Base-by-base conservation (phyloP, 2,329 filamentous ascomycete species). In the Blastomyces emzantsi region DNA sequence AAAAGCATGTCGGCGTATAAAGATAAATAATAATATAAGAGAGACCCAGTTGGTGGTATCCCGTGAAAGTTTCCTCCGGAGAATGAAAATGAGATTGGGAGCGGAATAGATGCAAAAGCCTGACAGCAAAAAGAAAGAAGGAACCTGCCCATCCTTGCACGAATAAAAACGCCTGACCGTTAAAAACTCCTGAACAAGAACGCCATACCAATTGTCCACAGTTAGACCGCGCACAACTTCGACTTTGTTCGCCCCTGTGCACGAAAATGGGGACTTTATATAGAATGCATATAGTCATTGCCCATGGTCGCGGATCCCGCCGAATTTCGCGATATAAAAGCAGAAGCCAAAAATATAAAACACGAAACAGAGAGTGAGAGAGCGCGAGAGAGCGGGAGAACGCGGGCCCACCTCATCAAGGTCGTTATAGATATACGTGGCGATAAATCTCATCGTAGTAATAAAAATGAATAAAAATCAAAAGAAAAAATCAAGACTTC, bases 401-500 rank as follows among this genome's bases (percentile, higher is more conserved):
- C 22, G 17, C 17, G 8, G 2, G n/a, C 11, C 13, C 36, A 17
- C n/a, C 19, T 41, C 55, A 7, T 25, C 33, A 25, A 43, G 55
- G 30, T 36, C 33, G n/a, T 39, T 15, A 57, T 57, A 41, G 13
- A 43, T 57, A 25, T 41, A 25, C 25, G n/a, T 52, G 13, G 11
- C n/a, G 22, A 51, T 51, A 28, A 52, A 52, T 17, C 28, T 28
- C 49, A 52, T n/a, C 15, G 52, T 55, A 17, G 28, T 19, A 25
- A 51, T 25, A 30, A 36, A 45, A 63, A 15, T 15, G 17, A 43
- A 43, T 19, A 9, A 36, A 36, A 36, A 36, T 9, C 7, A 36
- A 33, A 47, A 33, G n/a, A 57, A 33, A 28, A 58, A 33, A 33
- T 62, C 66, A 62, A 67, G 60, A 62, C 70, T 72, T 13, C 49